A percentile compares a stretch with the other conserved stretches of the same genome.
phyloP scores from a whole-genome alignment of 306 rosid genomes.

The Dalbergia cultrata region DNA sequence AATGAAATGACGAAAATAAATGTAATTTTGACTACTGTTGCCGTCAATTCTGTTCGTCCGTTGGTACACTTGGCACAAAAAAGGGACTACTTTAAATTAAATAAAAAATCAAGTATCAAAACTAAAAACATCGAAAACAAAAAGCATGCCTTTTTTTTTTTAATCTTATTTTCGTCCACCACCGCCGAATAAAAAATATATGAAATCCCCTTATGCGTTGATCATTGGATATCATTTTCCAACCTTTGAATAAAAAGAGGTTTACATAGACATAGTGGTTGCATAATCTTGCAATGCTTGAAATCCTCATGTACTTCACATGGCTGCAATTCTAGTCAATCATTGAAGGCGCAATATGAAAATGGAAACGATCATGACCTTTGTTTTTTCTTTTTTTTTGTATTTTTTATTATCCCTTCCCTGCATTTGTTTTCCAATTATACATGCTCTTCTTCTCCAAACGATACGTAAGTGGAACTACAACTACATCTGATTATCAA shows the following conservation, averaged over 20 bases:
- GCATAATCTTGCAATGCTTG: conserved; percentile 50
- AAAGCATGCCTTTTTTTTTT: too few relatives aligned
- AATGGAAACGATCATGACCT: conserved; percentile 58
- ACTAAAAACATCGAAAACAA: too few relatives aligned
- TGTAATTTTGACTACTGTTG: conserved; percentile 6
- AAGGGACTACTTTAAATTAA: too few relatives aligned
- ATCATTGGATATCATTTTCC: conserved; percentile 43
- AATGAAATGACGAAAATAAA: neutral
- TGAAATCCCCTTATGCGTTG: conserved; percentile 29
- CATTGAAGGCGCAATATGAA: conserved; percentile 59
- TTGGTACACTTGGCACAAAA: too few relatives aligned
- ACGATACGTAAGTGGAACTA: conserved; percentile 56
- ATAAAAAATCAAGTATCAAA: too few relatives aligned
- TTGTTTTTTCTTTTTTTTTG: conserved; percentile 1
- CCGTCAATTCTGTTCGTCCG: neutral
- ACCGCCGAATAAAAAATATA: neutral
- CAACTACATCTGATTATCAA: conserved; percentile 48
- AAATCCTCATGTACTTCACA: conserved; percentile 59
- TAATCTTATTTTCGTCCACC: neutral
- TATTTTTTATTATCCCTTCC: neutral
- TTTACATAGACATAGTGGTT: conserved; percentile 29
- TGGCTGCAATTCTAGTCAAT: conserved; percentile 69
- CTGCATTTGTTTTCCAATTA: conserved; percentile 43
- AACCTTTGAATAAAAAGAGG: conserved; percentile 32
- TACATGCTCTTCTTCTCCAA: conserved; percentile 37